Conservation (phyloP, 225 moss, liverwort and hornwort genomes). For the Marchantia paleacea region DNA sequence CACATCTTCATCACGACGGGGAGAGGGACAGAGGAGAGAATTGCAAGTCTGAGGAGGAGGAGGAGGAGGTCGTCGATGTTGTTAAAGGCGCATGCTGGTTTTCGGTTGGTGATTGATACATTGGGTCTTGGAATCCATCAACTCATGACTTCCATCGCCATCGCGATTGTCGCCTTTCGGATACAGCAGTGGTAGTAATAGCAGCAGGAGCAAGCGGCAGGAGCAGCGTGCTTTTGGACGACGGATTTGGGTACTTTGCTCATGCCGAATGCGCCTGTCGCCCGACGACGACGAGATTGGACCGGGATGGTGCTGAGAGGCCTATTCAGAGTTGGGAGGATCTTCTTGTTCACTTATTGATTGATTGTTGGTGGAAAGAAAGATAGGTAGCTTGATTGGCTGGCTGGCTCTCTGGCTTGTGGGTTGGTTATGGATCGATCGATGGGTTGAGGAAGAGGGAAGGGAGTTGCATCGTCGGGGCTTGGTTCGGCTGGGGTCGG, state of each 20-base stretch:
- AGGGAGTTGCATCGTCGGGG: neutral
- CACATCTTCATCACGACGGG: too few relatives aligned
- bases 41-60: neutral
- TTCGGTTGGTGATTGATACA: too few relatives aligned
- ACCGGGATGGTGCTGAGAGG: neutral
- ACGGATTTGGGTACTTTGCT: neutral
- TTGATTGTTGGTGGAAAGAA: neutral
- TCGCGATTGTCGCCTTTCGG: neutral
- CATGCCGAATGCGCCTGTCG: neutral
- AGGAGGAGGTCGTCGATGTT: too few relatives aligned
- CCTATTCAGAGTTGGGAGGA: neutral
- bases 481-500: neutral
- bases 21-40: neutral
- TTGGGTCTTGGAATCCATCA: neutral
- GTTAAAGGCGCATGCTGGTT: too few relatives aligned
- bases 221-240: neutral
- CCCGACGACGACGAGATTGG: neutral
- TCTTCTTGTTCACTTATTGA: neutral
- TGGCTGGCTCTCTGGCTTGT: neutral
- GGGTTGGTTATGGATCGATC: neutral
- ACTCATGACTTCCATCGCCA: neutral
- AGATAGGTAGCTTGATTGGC: neutral
- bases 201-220: too few relatives aligned
- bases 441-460: neutral
- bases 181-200: neutral